phyloP scores from a whole-genome alignment of 2,329 filamentous ascomycete genomes.

The Colletotrichum plurivorum region DNA sequence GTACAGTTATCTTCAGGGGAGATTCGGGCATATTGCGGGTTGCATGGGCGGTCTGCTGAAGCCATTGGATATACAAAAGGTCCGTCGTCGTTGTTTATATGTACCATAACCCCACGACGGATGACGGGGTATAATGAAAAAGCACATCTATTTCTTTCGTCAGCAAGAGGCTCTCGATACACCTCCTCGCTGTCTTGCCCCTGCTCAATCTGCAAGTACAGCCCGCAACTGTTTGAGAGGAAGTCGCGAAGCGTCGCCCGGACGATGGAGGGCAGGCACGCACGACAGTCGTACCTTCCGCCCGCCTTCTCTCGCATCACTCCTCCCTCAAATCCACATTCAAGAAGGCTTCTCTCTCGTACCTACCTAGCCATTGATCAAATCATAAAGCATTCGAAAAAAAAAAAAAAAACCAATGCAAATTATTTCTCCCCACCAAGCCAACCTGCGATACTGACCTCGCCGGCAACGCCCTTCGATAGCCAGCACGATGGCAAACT shows the following conservation, averaged over 20 bases:
- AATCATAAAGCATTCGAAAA: background rate
- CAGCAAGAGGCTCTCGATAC: background rate
- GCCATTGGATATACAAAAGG: slow-evolving; percentile 17
- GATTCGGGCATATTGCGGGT: slow-evolving; percentile 27
- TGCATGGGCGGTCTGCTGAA: slow-evolving; percentile 30
- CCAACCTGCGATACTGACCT: too few species aligned
- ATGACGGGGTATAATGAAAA: slow-evolving; percentile 3
- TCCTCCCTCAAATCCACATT: too few species aligned
- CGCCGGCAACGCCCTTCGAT: too few species aligned
- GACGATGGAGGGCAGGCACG: too few species aligned
- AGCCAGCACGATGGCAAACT: background rate
- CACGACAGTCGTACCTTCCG: too few species aligned
- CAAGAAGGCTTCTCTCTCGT: background rate
- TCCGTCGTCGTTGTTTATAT: slow-evolving; percentile 16
- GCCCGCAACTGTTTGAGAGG: too few species aligned
- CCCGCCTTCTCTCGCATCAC: too few species aligned
- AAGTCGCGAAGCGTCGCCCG: too few species aligned
- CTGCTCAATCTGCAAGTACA: too few species aligned
- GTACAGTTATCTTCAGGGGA: slow-evolving; percentile 14
- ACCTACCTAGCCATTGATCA: background rate
- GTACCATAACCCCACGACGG: slow-evolving; percentile 16
- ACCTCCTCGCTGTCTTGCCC: background rate
- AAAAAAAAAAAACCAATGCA: too few species aligned
- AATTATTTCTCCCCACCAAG: background rate
- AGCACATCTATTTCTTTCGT: background rate